phyloP scores from a whole-genome alignment of 768 basidiomycete species.

The Tylopilus plumbeoviolaceoides region DNA sequence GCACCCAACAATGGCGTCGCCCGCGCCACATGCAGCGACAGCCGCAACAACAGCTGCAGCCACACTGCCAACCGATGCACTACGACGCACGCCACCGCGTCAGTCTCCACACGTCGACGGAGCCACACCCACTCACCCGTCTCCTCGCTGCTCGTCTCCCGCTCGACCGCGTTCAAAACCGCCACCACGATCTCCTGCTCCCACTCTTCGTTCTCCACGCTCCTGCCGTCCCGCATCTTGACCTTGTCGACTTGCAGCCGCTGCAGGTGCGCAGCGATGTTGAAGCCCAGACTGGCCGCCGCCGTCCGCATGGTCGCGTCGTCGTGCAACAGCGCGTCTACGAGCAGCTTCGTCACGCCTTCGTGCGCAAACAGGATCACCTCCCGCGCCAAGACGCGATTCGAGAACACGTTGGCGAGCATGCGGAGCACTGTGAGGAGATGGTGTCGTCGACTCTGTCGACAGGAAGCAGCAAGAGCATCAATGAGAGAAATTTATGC shows the following conservation, averaged over 20 bases:
- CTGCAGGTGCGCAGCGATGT: constrained; percentile 66
- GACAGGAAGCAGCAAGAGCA: too few relatives aligned
- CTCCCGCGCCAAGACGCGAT: constrained; percentile 34
- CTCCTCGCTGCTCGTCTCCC: constrained; percentile 73
- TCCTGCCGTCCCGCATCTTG: constrained; percentile 30
- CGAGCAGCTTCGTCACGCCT: constrained; percentile 49
- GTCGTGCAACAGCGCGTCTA: constrained; percentile 63
- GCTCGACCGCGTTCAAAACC: constrained; percentile 70
- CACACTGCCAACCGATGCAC: constrained; percentile 83
- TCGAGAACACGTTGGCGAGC: constrained; percentile 63
- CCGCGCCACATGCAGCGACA: constrained; percentile 67
- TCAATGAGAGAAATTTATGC: too few relatives aligned
- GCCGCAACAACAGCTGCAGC: constrained; percentile 68
- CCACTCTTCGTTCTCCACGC: constrained; percentile 72
- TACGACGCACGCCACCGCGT: constrained; percentile 23
- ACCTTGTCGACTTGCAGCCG: constrained; percentile 47
- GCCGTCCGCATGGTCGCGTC: constrained; percentile 71
- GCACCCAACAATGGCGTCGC: constrained; percentile 58
- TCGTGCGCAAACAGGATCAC: constrained; percentile 36
- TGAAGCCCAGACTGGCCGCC: constrained; percentile 82
- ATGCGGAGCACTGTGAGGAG: constrained; percentile 64
- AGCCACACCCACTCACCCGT: constrained; percentile 53
- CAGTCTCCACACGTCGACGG: not conserved
- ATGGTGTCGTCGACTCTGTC: constrained; percentile 30
- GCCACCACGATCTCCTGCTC: constrained; percentile 81